phyloP scores from a whole-genome alignment of 2,329 filamentous ascomycete species.

The Trichoderma citrinoviride region DNA sequence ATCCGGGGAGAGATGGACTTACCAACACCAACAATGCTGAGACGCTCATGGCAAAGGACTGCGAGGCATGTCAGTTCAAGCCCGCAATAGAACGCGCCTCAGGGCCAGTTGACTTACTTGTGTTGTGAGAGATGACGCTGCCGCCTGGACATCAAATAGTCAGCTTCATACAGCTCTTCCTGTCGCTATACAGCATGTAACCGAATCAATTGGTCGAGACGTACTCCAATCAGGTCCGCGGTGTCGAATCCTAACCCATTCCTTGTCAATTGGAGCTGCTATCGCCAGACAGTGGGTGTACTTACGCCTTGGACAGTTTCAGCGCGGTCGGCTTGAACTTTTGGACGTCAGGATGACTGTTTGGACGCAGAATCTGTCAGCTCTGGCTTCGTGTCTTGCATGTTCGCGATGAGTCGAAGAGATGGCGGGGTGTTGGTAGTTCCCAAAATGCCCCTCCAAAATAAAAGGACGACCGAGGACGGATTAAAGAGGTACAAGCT shows the following conservation, averaged over 20 bases:
- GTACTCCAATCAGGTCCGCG: conserved; percentile 98
- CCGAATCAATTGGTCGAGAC: conserved; percentile 37
- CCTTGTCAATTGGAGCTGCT: conserved; percentile 19
- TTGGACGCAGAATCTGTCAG: conserved; percentile 22
- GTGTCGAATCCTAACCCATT: conserved; percentile 71
- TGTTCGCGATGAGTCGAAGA: conserved; percentile 19
- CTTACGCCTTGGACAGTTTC: conserved; percentile 90
- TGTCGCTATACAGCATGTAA: neutral
- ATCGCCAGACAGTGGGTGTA: conserved; percentile 26
- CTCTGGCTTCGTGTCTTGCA: neutral
- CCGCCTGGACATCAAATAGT: conserved; percentile 58
- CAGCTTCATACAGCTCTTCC: neutral
- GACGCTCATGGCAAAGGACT: conserved; percentile 95
- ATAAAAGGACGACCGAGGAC: neutral
- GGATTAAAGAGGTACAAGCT: neutral
- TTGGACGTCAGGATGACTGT: conserved; percentile 83
- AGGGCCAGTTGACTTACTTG: conserved; percentile 60
- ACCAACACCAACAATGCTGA: conserved; percentile 97
- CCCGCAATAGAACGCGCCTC: neutral
- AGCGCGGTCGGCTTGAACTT: conserved; percentile 96
- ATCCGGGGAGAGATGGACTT: conserved; percentile 37
- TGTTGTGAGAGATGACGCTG: conserved; percentile 84
- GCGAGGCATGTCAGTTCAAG: conserved; percentile 33
- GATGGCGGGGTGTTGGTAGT: conserved; percentile 34
- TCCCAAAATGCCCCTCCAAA: conserved; percentile 32